Evolutionary conservation across 108 stramenopile species (phyloP), one percentile per base, ranked within the genome.

Genomic region (Seminavis robusta): DNA sequence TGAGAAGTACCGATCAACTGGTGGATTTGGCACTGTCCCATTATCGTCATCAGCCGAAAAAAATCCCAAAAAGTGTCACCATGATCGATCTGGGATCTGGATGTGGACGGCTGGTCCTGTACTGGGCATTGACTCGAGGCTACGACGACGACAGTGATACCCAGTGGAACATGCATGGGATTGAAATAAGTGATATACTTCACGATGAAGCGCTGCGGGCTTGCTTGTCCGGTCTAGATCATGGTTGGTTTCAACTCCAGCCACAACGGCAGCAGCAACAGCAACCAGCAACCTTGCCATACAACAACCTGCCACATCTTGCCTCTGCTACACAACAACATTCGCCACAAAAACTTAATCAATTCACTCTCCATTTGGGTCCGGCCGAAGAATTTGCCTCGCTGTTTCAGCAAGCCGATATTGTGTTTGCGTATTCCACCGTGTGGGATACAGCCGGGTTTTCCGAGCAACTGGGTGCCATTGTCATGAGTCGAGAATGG

Each of bases 31-130:
- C 71, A 20, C 32, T 78, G 36, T 24, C 39, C 15, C 17, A 51
- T 13, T n/a, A n/a, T n/a, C 17, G 16, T 32, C 10, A 45, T 48
- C 8, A 38, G 17, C n/a, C 30, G 38, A 9, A 31, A 9, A 37
- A 37, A 26, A 28, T 38, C 21, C 26, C 36, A 32, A 46, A 30
- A 62, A 28, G 41, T 6, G 10, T 67, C 4, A 53, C 10, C 10
- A 51, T 90, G 63, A 60, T 84, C 8, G 89, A 90, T 64, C 20
- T 90, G 17, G 89, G 89, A 43, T 83, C 81, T 32, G 89, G 89
- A 28, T 80, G 78, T 54, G 89, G 81, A 5, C 63, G 89, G 24
- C 44, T 90, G 26, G 69, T 68, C 0, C 45, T 83, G 8, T 86
- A 86, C 52, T 45, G 69, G 9, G 84, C 80, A 10, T 37, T 90